Conservation (phyloP, 2,329 filamentous ascomycete species). For the Alternaria brassicae region DNA sequence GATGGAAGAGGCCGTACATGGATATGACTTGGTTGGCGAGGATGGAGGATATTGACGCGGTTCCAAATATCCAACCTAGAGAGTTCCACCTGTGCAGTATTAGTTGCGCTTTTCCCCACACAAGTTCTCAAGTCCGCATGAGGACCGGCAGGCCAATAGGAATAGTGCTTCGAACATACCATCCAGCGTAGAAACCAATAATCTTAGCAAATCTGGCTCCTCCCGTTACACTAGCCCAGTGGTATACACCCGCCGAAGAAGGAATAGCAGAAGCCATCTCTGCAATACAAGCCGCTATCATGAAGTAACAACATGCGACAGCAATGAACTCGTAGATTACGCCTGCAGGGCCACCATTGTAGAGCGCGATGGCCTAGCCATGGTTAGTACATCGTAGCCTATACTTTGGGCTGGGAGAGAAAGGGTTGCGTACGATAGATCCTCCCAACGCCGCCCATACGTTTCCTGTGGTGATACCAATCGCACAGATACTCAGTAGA, state of each 20-base stretch:
- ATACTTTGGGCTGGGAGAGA: not conserved
- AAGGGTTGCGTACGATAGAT: slow-evolving; percentile 50
- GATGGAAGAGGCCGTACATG: slow-evolving; percentile 60
- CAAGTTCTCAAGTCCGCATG: not conserved
- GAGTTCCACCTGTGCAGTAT: slow-evolving; percentile 55
- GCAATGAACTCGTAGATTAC: slow-evolving; percentile 59
- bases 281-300: slow-evolving; percentile 60
- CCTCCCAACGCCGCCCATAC: slow-evolving; percentile 58
- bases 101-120: not conserved
- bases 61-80: slow-evolving; percentile 59
- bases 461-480: slow-evolving; percentile 55
- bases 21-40: slow-evolving; percentile 56
- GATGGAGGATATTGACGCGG: slow-evolving; percentile 53
- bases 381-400: not conserved
- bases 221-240: slow-evolving; percentile 61
- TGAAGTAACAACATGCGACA: slow-evolving; percentile 59
- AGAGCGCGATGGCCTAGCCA: slow-evolving; percentile 48
- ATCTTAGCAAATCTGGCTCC: slow-evolving; percentile 56
- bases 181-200: slow-evolving; percentile 60
- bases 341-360: slow-evolving; percentile 57
- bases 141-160: no score
- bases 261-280: slow-evolving; percentile 58
- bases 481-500: slow-evolving; percentile 55
- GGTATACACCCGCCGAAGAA: slow-evolving; percentile 57
- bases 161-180: slow-evolving; percentile 32